These are phyloP conservation scores for Saturnispora halmiae DNA, from an alignment of 805 yeast species.

Conservation along the genomic window DNA sequence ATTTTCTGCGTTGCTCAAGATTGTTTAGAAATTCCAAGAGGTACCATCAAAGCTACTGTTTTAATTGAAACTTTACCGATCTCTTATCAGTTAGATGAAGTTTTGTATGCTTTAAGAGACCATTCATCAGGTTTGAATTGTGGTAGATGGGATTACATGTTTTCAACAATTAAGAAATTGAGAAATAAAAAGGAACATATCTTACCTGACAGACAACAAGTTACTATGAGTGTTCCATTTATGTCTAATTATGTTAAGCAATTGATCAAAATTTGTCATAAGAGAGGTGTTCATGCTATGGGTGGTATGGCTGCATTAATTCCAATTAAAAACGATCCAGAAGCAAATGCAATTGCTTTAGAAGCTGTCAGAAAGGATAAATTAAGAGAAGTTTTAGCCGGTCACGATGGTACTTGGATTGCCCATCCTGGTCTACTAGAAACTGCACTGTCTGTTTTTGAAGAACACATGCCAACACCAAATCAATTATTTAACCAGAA, in stretches of 20 bases:
- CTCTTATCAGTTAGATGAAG: conserved; percentile 81
- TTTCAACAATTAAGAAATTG: conserved; percentile 67
- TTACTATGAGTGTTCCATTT: conserved; percentile 73
- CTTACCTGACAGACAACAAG: conserved; percentile 71
- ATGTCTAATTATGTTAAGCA: conserved; percentile 71
- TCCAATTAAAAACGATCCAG: conserved; percentile 65
- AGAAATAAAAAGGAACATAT: conserved; percentile 59
- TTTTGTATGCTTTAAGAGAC: conserved; percentile 63
- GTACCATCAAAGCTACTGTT: conserved; percentile 74
- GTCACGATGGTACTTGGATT: conserved; percentile 87
- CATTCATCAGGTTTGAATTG: conserved; percentile 78
- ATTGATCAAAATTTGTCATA: conserved; percentile 65
- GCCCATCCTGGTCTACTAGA: conserved; percentile 79
- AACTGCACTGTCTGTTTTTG: conserved; percentile 62
- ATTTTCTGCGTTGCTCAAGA: conserved; percentile 72
- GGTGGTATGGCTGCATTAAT: conserved; percentile 90
- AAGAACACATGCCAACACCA: conserved; percentile 73
- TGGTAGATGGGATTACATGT: conserved; percentile 87
- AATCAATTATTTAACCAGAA: conserved; percentile 57
- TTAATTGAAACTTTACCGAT: conserved; percentile 79
- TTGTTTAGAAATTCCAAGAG: conserved; percentile 56
- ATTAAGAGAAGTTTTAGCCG: conserved; percentile 65
- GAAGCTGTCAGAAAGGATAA: conserved; percentile 67
- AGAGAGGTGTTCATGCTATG: conserved; percentile 76
- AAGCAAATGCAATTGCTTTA: conserved; percentile 57